A percentile compares a stretch with the other conserved stretches of the same genome.
These are phyloP conservation scores for Tylopilus rubrobrunneus DNA, from an alignment of 768 basidiomycete genomes.

Conservation along the genomic window DNA sequence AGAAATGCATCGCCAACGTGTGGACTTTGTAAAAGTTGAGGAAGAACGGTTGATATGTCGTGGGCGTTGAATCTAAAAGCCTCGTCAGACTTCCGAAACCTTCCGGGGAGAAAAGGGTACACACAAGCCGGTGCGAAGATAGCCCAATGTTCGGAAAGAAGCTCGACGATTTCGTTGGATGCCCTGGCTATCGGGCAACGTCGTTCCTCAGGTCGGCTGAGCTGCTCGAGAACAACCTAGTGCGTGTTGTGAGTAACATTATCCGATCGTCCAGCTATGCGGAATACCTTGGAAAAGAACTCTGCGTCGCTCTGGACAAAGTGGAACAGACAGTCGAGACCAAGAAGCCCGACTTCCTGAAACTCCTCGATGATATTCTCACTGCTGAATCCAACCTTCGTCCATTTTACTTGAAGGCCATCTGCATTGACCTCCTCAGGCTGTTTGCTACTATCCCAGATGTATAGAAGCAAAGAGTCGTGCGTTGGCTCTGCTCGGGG, in stretches of 20 bases:
- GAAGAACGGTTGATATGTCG: slow-evolving; percentile 83
- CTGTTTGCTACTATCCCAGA: slow-evolving; percentile 66
- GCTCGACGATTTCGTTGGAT: slow-evolving; percentile 79
- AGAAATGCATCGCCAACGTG: slow-evolving; percentile 76
- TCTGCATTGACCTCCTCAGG: slow-evolving; percentile 47
- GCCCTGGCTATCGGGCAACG: slow-evolving; percentile 81
- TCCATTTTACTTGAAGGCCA: slow-evolving; percentile 62
- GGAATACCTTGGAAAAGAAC: slow-evolving; percentile 63
- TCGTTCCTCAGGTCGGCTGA: slow-evolving; percentile 66
- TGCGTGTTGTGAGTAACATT: slow-evolving; percentile 6
- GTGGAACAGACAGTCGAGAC: slow-evolving; percentile 76
- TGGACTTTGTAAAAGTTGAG: slow-evolving; percentile 82
- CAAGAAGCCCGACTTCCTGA: slow-evolving; percentile 71
- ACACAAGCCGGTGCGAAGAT: slow-evolving; percentile 83
- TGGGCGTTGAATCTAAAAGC: slow-evolving; percentile 63
- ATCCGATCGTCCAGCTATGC: not conserved
- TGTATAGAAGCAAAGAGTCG: slow-evolving; percentile 51
- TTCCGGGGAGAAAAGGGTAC: slow-evolving; percentile 24
- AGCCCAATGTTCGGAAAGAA: slow-evolving; percentile 81
- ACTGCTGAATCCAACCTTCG: slow-evolving; percentile 69
- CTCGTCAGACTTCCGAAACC: slow-evolving; percentile 1
- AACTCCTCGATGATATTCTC: slow-evolving; percentile 79
- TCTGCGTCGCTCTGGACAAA: slow-evolving; percentile 71
- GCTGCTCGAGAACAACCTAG: slow-evolving; percentile 78
- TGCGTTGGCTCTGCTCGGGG: slow-evolving; percentile 60